Evolutionary conservation across 2,329 filamentous ascomycete genomes (phyloP).

Genomic region (Fusarium sulawesiense): DNA sequence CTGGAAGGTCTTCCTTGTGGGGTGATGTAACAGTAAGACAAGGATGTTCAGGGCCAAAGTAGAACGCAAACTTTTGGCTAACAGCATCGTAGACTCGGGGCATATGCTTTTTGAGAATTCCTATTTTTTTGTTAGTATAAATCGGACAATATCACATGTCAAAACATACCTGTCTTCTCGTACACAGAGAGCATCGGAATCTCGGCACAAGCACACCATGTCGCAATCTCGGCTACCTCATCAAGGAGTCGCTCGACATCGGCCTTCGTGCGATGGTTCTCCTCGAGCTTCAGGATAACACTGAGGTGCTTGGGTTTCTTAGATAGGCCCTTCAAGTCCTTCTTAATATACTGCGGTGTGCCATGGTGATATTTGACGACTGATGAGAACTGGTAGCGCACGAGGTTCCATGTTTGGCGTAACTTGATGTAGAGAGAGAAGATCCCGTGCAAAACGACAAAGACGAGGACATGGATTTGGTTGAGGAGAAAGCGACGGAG

Average conservation of each 20-base stretch:
- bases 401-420: conserved; percentile 81
- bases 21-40: conserved; percentile 68
- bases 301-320: conserved; percentile 88
- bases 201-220: conserved; percentile 91
- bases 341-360: conserved; percentile 90
- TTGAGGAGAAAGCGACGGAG: conserved; percentile 70
- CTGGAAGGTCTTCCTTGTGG: conserved; percentile 54
- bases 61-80: conserved; percentile 81
- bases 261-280: conserved; percentile 74
- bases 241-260: conserved; percentile 87
- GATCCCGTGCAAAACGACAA: conserved; percentile 77
- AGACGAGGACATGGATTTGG: conserved; percentile 74
- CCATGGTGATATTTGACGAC: conserved; percentile 95
- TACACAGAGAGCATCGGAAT: conserved; percentile 92
- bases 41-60: conserved; percentile 84
- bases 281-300: conserved; percentile 81
- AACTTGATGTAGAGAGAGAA: conserved; percentile 91
- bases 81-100: conserved; percentile 85
- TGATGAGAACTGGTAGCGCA: conserved; percentile 81
- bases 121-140: conserved; percentile 57
- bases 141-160: not conserved
- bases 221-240: conserved; percentile 89
- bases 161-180: conserved; percentile 80
- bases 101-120: conserved; percentile 88
- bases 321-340: conserved; percentile 80